These are phyloP conservation scores for Paracorniculantispora psalliotae DNA, from an alignment of 2,329 filamentous ascomycete genomes.

Conservation along the genomic window DNA sequence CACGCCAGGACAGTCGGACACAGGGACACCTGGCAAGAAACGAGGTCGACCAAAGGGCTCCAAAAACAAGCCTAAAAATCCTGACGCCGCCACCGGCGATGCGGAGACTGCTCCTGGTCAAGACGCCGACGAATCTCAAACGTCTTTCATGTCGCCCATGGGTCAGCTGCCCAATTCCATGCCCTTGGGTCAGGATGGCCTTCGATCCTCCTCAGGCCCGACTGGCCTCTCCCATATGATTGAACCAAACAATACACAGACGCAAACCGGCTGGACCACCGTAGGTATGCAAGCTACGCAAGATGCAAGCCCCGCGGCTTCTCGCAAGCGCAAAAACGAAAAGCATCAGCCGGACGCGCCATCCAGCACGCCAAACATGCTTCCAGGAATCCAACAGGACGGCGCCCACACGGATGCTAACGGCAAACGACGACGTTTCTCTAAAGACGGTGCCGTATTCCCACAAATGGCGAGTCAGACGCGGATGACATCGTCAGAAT, in stretches of 20 bases:
- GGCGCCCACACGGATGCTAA: not conserved
- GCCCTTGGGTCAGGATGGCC: not conserved
- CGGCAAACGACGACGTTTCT: constrained; percentile 10
- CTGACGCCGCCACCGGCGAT: not conserved
- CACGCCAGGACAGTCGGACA: constrained; percentile 16
- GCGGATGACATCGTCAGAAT: constrained; percentile 3
- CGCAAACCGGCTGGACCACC: constrained; percentile 7
- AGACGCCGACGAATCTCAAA: constrained; percentile 5
- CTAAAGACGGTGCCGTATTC: not conserved
- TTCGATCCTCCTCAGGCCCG: not conserved
- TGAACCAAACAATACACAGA: not conserved
- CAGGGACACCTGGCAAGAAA: constrained; percentile 24
- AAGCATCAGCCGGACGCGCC: not conserved
- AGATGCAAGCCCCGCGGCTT: not conserved
- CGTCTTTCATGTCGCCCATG: constrained; percentile 8
- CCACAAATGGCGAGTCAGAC: constrained; percentile 5
- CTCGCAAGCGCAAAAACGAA: constrained; percentile 11
- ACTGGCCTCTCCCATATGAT: constrained; percentile 9
- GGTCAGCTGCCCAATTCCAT: constrained; percentile 4
- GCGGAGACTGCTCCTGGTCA: not conserved
- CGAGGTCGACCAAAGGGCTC: constrained; percentile 42
- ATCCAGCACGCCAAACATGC: not conserved
- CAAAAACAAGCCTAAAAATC: constrained; percentile 35
- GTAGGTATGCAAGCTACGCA: not conserved
- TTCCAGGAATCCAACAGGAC: not conserved